phyloP scores from a whole-genome alignment of 208 protist genomes.

The Trichomonas gallinae region DNA sequence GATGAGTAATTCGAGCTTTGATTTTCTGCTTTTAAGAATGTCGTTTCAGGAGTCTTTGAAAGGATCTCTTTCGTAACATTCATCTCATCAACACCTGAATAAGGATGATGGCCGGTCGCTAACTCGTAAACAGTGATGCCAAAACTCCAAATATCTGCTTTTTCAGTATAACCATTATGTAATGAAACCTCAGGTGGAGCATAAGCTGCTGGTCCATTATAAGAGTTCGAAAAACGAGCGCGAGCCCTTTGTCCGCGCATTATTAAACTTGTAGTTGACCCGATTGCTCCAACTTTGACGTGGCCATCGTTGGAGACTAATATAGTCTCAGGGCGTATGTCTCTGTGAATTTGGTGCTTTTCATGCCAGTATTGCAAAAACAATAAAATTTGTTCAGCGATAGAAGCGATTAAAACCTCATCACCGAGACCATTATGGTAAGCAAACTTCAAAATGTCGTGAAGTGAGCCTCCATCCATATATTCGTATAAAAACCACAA shows the following conservation, averaged over 20 bases:
- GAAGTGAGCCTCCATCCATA: not conserved
- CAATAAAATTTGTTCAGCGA: conserved; percentile 31
- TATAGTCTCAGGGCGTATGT: conserved; percentile 37
- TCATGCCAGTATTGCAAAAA: conserved; percentile 32
- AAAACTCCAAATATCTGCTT: conserved; percentile 51
- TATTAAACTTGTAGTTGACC: conserved; percentile 28
- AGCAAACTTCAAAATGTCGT: not conserved
- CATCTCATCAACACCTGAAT: not conserved
- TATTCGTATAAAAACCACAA: conserved; percentile 5
- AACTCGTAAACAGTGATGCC: conserved; percentile 51
- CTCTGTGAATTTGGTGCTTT: conserved; percentile 36
- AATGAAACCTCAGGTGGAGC: conserved; percentile 41
- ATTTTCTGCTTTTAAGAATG: not conserved
- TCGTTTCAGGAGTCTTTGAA: not conserved
- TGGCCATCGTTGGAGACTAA: conserved; percentile 31
- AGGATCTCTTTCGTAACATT: not conserved
- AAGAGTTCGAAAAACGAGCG: conserved; percentile 27
- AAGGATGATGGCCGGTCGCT: conserved; percentile 35
- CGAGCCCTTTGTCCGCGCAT: not conserved
- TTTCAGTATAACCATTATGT: conserved; percentile 35
- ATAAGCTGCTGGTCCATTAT: conserved; percentile 24
- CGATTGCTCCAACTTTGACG: conserved; percentile 45
- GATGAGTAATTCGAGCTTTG: conserved; percentile 21
- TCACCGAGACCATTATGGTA: not conserved
- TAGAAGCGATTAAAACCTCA: conserved; percentile 32